A percentile compares a stretch with the other conserved stretches of the same genome.
These are phyloP conservation scores for Cardamine chenopodiifolia DNA, from an alignment of 345 rosid genomes.

Conservation along the genomic window DNA sequence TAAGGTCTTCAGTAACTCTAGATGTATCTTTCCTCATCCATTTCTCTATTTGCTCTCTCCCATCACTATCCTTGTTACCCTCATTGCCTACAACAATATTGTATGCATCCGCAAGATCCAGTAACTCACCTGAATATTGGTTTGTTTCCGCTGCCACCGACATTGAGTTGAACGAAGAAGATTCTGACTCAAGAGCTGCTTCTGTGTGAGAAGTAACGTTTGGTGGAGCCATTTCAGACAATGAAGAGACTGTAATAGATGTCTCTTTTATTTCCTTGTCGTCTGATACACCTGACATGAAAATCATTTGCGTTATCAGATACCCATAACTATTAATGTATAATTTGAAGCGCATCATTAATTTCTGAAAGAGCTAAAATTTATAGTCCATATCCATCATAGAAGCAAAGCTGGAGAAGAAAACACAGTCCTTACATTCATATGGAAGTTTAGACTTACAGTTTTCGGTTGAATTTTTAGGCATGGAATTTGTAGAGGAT, in stretches of 20 bases:
- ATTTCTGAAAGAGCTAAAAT: neutral
- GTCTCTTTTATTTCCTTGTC: slow-evolving; percentile 44
- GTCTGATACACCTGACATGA: slow-evolving; percentile 47
- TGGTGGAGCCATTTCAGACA: slow-evolving; percentile 36
- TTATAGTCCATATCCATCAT: neutral
- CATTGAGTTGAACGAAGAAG: slow-evolving; percentile 43
- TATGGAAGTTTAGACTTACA: slow-evolving; percentile 50
- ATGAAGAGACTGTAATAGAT: slow-evolving; percentile 44
- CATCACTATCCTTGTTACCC: slow-evolving; percentile 59
- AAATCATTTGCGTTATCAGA: slow-evolving; percentile 21
- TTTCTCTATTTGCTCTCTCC: slow-evolving; percentile 54
- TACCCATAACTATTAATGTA: neutral
- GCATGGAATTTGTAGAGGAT: slow-evolving; percentile 36
- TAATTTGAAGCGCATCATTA: neutral
- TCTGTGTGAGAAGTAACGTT: slow-evolving; percentile 14
- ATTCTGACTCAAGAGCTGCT: slow-evolving; percentile 33
- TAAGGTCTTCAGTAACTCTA: slow-evolving; percentile 70
- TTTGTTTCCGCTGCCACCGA: slow-evolving; percentile 49
- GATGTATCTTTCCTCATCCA: slow-evolving; percentile 76
- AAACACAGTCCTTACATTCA: neutral
- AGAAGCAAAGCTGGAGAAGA: slow-evolving; percentile 10
- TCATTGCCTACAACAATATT: slow-evolving; percentile 65
- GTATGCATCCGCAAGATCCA: slow-evolving; percentile 88
- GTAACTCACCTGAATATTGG: slow-evolving; percentile 42
- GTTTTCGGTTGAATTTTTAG: slow-evolving; percentile 47